These are phyloP conservation scores for Phlyctochytrium planicorne DNA, from an alignment of 192 early-diverging fungal genomes.

Conservation along the genomic window DNA sequence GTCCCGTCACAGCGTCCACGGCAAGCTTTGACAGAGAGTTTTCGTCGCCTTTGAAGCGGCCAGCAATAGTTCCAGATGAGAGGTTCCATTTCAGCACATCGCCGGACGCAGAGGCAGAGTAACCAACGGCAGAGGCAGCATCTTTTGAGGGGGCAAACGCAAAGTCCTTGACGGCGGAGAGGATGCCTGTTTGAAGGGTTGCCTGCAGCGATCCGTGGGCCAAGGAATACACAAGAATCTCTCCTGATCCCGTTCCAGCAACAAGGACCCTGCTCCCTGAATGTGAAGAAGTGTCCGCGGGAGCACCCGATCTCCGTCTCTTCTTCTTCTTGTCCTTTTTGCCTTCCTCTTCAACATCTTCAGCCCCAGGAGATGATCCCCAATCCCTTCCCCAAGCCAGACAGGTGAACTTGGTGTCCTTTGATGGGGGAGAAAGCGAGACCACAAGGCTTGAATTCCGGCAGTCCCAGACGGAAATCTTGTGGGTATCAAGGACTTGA, in stretches of 20 bases:
- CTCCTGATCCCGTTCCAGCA: not conserved
- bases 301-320: not conserved
- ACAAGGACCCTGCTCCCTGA: not conserved
- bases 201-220: not conserved
- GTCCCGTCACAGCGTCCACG: not conserved
- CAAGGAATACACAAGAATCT: not conserved
- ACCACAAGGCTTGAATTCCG: not conserved
- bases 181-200: not conserved
- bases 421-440: not conserved
- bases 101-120: slow-evolving; percentile 2
- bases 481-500: slow-evolving; percentile 3
- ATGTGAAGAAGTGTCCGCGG: not conserved
- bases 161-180: not conserved
- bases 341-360: not conserved
- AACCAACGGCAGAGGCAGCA: not conserved
- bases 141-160: not conserved
- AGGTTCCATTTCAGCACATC: not conserved
- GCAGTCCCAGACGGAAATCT: not conserved
- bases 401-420: not conserved
- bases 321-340: not conserved
- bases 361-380: not conserved
- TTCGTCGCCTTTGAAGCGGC: not conserved
- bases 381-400: slow-evolving; percentile 1
- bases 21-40: not conserved
- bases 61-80: not conserved